Evolutionary conservation across 2,329 filamentous ascomycete species (phyloP), one percentile per base, ranked within the genome.

Genomic region (Cladosporium sp.): DNA sequence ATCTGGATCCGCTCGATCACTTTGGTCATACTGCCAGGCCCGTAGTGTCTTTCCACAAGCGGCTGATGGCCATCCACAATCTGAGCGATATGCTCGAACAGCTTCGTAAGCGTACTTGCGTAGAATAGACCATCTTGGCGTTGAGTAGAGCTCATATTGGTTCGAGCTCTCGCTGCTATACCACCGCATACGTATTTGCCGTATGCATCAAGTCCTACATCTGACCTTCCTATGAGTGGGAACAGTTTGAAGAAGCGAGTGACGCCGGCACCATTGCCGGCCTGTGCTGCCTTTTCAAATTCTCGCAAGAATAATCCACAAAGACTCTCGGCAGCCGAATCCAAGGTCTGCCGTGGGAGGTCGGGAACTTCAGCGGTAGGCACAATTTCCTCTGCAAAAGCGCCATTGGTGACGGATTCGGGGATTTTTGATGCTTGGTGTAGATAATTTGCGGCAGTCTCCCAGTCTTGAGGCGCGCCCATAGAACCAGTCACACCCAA

Each of bases 201-300:
- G 71, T 99, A 99, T 3, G 96, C 90, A 73, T 99, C 93, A 57
- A 99, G 74, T 0, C 94, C 94, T 7, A 93, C 89, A 56, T 96
- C 90, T 2, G 90, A 87, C 60, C 92, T 83, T 13, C 89, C 92
- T 69, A 99, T 97, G 35, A 99, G 78, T 15, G 94, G 94, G 67
- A 99, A 99, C 36, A 99, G 79, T 77, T 99, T 99, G 78, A 99
- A 99, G 78, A 99, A 99, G 40, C 94, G 81, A 1, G 94, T 97
- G 54, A 99, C 90, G 71, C 89, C 91, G 22, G 89, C 83, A 3
- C 90, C 91, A 67, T 97, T 92, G n/a, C 84, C 88, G 40, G 94
- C 91, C 61, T 84, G 82, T 1, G 92, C 89, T 0, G 94, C 94
- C 73, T 88, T 94, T 68, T 97, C 91, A 66, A 99, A 99, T 76